phyloP scores from a whole-genome alignment of 208 protist genomes.

The Trypanosoma congolense region DNA sequence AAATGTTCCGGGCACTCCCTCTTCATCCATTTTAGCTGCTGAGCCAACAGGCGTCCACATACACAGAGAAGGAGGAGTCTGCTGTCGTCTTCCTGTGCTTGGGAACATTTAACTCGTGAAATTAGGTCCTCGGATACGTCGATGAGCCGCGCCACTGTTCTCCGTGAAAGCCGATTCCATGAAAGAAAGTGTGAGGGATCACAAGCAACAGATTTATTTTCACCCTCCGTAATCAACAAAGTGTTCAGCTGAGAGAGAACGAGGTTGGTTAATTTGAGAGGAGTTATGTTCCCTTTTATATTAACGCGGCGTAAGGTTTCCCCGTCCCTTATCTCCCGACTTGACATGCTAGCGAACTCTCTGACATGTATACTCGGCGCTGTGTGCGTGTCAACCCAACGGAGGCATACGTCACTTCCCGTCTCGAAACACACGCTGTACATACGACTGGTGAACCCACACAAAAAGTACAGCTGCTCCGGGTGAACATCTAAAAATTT shows the following conservation, averaged over 20 bases:
- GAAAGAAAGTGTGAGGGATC: slow-evolving; percentile 12
- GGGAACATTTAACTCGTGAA: not conserved
- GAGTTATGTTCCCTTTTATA: slow-evolving; percentile 6
- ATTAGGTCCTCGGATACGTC: slow-evolving; percentile 20
- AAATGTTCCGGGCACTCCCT: slow-evolving; percentile 54
- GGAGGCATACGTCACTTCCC: slow-evolving; percentile 15
- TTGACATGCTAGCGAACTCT: slow-evolving; percentile 16
- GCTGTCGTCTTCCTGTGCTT: slow-evolving; percentile 16
- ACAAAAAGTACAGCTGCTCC: slow-evolving; percentile 45
- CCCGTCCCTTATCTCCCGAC: not conserved
- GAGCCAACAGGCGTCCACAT: slow-evolving; percentile 55
- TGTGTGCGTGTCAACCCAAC: slow-evolving; percentile 17
- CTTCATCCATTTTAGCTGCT: slow-evolving; percentile 50
- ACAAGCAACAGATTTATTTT: slow-evolving; percentile 2
- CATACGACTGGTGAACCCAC: slow-evolving; percentile 24
- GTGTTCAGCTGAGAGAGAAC: slow-evolving; percentile 29
- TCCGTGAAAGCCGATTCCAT: slow-evolving; percentile 15
- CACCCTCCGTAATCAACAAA: slow-evolving; percentile 10
- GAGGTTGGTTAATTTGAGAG: slow-evolving; percentile 16
- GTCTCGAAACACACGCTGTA: slow-evolving; percentile 25
- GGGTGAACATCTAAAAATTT: slow-evolving; percentile 31
- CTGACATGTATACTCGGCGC: slow-evolving; percentile 14
- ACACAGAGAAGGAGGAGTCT: slow-evolving; percentile 55
- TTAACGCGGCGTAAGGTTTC: slow-evolving; percentile 8
- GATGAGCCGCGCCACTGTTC: slow-evolving; percentile 29